Conservation (phyloP, 2,329 filamentous ascomycete species). For the Fusarium humuli region DNA sequence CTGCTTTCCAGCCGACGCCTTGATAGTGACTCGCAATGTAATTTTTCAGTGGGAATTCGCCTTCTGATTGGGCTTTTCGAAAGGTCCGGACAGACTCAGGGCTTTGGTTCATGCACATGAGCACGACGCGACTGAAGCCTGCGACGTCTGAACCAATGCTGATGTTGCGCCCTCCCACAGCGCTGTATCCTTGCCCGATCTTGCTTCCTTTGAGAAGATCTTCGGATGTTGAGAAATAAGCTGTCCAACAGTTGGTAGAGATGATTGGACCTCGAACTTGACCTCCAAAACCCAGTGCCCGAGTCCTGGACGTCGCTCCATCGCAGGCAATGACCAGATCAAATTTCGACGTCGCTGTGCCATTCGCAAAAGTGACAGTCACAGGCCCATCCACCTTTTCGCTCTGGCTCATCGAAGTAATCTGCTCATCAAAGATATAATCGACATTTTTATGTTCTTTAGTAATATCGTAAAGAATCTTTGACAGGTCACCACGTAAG, state of each 20-base stretch:
- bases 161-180: conserved; percentile 54
- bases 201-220: conserved; percentile 54
- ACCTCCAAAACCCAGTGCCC: conserved; percentile 8
- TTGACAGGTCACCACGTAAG: conserved; percentile 16
- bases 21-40: conserved; percentile 54
- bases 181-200: conserved; percentile 53
- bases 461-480: conserved; percentile 13
- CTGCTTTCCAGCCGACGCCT: conserved; percentile 59
- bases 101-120: conserved; percentile 53
- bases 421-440: conserved; percentile 23
- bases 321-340: conserved; percentile 22
- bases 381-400: conserved; percentile 1
- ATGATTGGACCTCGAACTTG: conserved; percentile 5
- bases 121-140: conserved; percentile 48
- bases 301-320: conserved; percentile 17
- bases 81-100: conserved; percentile 50
- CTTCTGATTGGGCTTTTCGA: conserved; percentile 52
- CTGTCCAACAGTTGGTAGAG: conserved; percentile 52
- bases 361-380: conserved; percentile 14
- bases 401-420: conserved; percentile 11
- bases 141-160: conserved; percentile 50
- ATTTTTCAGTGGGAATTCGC: conserved; percentile 48
- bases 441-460: conserved; percentile 11
- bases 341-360: conserved; percentile 7
- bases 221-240: conserved; percentile 55